Evolutionary conservation across 106 monocot species (phyloP).

Genomic region (Acorus calamus): DNA sequence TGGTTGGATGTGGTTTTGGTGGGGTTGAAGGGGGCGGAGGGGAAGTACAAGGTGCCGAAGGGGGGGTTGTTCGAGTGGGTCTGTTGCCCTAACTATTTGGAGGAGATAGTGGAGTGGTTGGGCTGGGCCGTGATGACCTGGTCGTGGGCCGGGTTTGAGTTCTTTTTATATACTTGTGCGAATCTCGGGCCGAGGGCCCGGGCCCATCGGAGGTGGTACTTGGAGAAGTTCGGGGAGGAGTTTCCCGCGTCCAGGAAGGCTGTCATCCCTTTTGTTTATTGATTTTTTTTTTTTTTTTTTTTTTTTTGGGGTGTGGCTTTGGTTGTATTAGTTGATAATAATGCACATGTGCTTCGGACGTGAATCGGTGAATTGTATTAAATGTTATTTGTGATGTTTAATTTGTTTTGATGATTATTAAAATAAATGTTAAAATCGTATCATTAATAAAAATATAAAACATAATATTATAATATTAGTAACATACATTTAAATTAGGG

Average conservation of each 20-base stretch:
- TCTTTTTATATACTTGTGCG: slow-evolving; percentile 71
- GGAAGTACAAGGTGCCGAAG: slow-evolving; percentile 56
- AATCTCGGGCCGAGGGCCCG: slow-evolving; percentile 72
- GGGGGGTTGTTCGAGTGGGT: slow-evolving; percentile 88
- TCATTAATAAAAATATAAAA: no score
- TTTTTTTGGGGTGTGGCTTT: no score
- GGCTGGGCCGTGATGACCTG: slow-evolving; percentile 64
- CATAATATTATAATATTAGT: no score
- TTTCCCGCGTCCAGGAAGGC: slow-evolving; percentile 55
- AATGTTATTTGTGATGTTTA: no score
- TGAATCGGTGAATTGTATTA: no score
- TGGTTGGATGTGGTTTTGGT: slow-evolving; percentile 47
- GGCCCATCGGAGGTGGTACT: slow-evolving; percentile 54
- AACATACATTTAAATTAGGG: no score
- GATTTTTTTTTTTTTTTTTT: no score
- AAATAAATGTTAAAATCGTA: no score
- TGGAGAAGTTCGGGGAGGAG: slow-evolving; percentile 53
- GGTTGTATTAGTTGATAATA: no score
- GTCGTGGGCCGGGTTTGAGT: slow-evolving; percentile 60
- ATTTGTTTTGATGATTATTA: no score
- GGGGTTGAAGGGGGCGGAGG: slow-evolving; percentile 40
- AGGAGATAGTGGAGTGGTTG: slow-evolving; percentile 78
- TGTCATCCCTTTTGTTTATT: slow-evolving; percentile 52
- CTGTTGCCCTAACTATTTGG: slow-evolving; percentile 81
- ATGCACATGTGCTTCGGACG: no score